These are phyloP conservation scores for Musa acuminata DNA, from an alignment of 176 grass and related monocot genomes.

Conservation along the genomic window DNA sequence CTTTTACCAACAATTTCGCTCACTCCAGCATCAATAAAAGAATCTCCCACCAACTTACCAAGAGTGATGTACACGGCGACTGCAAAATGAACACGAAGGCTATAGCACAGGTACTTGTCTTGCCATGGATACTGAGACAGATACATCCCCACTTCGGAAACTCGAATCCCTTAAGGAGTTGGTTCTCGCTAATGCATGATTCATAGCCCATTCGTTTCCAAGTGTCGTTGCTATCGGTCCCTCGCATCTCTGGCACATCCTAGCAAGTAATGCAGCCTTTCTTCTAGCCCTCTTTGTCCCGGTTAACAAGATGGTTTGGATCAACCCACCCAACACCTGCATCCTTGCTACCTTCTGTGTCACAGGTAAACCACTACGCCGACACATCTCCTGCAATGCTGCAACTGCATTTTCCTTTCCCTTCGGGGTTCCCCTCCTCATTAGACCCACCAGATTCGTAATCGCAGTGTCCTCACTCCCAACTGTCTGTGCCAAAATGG, in stretches of 20 bases:
- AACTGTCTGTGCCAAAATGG: slow-evolving; percentile 47
- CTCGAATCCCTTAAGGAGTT: slow-evolving; percentile 11
- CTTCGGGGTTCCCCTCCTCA: slow-evolving; percentile 85
- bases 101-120: slow-evolving; percentile 20
- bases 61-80: not conserved
- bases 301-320: slow-evolving; percentile 51
- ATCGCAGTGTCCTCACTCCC: slow-evolving; percentile 51
- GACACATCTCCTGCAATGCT: slow-evolving; percentile 83
- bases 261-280: slow-evolving; percentile 65
- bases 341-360: slow-evolving; percentile 45
- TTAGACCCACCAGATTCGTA: slow-evolving; percentile 52
- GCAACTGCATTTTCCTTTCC: slow-evolving; percentile 92
- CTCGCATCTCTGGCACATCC: slow-evolving; percentile 68
- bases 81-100: not conserved
- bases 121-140: slow-evolving; percentile 7
- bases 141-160: slow-evolving; percentile 14
- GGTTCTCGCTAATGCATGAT: slow-evolving; percentile 44
- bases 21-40: slow-evolving; percentile 29
- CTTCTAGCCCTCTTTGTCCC: slow-evolving; percentile 89
- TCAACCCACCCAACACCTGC: slow-evolving; percentile 44
- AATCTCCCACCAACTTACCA: slow-evolving; percentile 21
- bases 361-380: slow-evolving; percentile 43
- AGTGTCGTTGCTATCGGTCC: slow-evolving; percentile 31
- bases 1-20: not conserved
- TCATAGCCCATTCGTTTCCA: slow-evolving; percentile 34